These are phyloP conservation scores for Omphalea diandra DNA, from an alignment of 441 rosid species.

Conservation along the genomic window DNA sequence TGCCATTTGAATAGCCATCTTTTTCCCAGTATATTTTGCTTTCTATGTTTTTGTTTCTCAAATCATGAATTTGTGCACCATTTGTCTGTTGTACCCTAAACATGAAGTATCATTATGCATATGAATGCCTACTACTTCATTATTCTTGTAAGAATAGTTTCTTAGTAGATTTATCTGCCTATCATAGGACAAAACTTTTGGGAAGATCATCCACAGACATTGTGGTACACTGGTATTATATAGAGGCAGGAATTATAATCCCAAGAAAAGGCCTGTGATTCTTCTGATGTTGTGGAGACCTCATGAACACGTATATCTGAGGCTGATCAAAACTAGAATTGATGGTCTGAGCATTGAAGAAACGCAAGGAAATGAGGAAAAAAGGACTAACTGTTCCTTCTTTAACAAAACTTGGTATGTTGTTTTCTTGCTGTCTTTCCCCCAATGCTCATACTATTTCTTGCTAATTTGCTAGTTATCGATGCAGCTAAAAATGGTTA, in stretches of 20 bases:
- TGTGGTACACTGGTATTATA: conserved; percentile 72
- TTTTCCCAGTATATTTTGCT: neutral
- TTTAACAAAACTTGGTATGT: conserved; percentile 69
- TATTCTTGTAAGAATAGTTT: conserved; percentile 6
- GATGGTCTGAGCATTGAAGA: conserved; percentile 78
- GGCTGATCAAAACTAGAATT: conserved; percentile 74
- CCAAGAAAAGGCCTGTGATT: conserved; percentile 69
- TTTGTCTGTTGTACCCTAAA: conserved; percentile 1
- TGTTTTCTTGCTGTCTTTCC: neutral
- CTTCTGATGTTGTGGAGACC: conserved; percentile 95
- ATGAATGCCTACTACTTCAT: neutral
- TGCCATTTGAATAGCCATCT: neutral
- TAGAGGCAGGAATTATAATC: conserved; percentile 78
- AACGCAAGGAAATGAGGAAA: conserved; percentile 83
- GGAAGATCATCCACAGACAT: conserved; percentile 72
- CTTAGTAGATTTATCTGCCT: conserved; percentile 4
- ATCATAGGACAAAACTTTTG: conserved; percentile 79
- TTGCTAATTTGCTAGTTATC: conserved; percentile 23
- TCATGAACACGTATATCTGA: conserved; percentile 84
- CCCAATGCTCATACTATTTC: neutral
- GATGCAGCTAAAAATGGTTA: conserved; percentile 89
- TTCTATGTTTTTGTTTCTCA: conserved; percentile 5
- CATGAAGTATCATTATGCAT: neutral
- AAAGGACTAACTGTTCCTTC: conserved; percentile 69
- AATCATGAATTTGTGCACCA: conserved; percentile 1